Percentiles rank a stretch among this genome's conserved stretches.
Evolutionary conservation across 768 basidiomycete genomes (phyloP).

Genomic region (Suillus paluster): DNA sequence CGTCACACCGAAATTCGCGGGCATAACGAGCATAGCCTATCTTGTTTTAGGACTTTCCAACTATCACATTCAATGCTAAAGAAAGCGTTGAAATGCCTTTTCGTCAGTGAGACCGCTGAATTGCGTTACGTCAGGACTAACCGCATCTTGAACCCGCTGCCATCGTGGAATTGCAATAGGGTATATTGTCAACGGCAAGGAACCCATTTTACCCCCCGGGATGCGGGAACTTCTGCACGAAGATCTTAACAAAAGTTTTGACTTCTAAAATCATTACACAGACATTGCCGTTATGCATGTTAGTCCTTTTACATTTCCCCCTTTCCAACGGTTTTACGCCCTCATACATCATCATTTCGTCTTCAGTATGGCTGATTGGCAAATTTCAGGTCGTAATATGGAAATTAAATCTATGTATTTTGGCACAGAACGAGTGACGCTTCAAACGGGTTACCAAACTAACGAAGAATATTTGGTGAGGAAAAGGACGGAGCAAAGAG

Average conservation of each 20-base stretch:
- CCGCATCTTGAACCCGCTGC: not conserved
- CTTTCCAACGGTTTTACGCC: not conserved
- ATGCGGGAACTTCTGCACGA: slow-evolving; percentile 87
- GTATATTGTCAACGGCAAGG: slow-evolving; percentile 51
- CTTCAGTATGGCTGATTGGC: not conserved
- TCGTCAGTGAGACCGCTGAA: slow-evolving; percentile 51
- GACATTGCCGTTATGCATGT: not conserved
- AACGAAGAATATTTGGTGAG: not conserved
- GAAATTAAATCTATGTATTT: not conserved
- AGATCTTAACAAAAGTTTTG: slow-evolving; percentile 87
- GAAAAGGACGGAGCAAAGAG: too few species aligned
- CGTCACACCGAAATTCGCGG: slow-evolving; percentile 23
- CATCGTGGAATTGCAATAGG: slow-evolving; percentile 32
- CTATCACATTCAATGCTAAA: slow-evolving; percentile 81
- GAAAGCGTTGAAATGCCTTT: slow-evolving; percentile 99
- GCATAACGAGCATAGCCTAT: not conserved
- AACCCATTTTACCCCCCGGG: slow-evolving; percentile 84
- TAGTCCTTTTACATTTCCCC: not conserved
- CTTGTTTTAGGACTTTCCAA: slow-evolving; percentile 77
- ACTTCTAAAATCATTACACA: slow-evolving; percentile 53
- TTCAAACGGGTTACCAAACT: not conserved
- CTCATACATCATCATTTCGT: not conserved
- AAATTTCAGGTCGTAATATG: not conserved
- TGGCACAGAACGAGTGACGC: not conserved
- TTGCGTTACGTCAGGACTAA: slow-evolving; percentile 2